Evolutionary conservation across 2,329 filamentous ascomycete genomes (phyloP), one percentile per base, ranked within the genome.

Genomic region (Aureobasidium sp.): DNA sequence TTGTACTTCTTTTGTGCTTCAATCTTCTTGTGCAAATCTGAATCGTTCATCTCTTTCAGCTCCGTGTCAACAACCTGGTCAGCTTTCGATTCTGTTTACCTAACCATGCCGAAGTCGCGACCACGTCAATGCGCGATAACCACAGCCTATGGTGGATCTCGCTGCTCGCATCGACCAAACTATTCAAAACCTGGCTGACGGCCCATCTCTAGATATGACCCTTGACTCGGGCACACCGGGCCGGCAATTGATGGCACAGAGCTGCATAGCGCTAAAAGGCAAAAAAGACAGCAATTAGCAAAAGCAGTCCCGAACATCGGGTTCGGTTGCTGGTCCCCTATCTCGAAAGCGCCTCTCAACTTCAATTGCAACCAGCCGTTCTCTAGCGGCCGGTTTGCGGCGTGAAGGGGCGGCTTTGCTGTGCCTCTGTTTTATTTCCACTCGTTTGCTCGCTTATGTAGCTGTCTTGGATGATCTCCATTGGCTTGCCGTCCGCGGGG

Each of bases 251-350:
- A 22, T 45, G 33, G 50, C 37, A 39, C 48, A 52, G 40, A 40
- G 40, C 53, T 45, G 50, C 37, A 39, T n/a, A 39, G 40, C 53
- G 40, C 53, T 45, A 57, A 17, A 45, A 12, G 27, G 42, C 31
- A 33, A 33, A 11, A 37, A 4, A 29, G 2, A 24, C 31, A 40
- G 45, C 22, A 35, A 27, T n/a, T n/a, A n/a, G n/a, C n/a, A n/a
- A n/a, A n/a, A 27, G 17, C 39, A 45, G 29, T 57, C 53, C 53
- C 53, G 53, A 57, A 22, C 53, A 57, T 57, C 53, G 53, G 53
- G 50, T 54, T 19, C 31, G 31, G 9, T 33, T 12, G 31, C 22
- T 22, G 17, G 37, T 54, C 22, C 35, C 50, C 50, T 54, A 42
- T 53, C 49, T 35, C 27, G 17, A 53, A 53, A 22, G 31, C 31